phyloP scores from a whole-genome alignment of 169 alveolate species.

The Blepharisma undulans region DNA sequence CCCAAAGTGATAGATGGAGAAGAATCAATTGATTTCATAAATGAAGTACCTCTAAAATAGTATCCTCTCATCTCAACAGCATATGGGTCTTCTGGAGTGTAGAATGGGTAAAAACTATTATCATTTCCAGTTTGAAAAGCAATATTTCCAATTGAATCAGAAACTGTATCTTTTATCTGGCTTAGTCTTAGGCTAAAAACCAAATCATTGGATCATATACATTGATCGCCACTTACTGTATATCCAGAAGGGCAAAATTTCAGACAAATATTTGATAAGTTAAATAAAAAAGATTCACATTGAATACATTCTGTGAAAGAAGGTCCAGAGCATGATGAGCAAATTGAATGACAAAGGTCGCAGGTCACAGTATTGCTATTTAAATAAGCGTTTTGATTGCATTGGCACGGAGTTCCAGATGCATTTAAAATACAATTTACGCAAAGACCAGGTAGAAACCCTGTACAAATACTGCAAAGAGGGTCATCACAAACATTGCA shows the following conservation, averaged over 20 bases:
- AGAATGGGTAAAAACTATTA: not conserved
- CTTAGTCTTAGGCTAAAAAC: not conserved
- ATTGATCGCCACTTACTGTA: too few relatives aligned
- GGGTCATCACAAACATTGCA: not conserved
- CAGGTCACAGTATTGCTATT: not conserved
- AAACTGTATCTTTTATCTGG: not conserved
- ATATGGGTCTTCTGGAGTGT: not conserved
- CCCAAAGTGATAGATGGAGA: not conserved
- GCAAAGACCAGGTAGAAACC: not conserved
- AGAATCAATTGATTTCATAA: not conserved
- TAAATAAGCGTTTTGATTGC: not conserved
- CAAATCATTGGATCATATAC: not conserved
- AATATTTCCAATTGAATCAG: not conserved
- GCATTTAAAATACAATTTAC: not conserved
- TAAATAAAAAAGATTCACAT: too few relatives aligned
- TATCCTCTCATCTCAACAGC: not conserved
- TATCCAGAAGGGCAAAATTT: too few relatives aligned
- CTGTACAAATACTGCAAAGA: not conserved
- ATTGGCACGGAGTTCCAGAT: not conserved
- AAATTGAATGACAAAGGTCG: not conserved
- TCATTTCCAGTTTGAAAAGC: not conserved
- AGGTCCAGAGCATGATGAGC: too few relatives aligned
- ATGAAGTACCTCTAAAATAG: not conserved
- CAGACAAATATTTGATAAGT: too few relatives aligned
- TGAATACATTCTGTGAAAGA: too few relatives aligned